Base-by-base conservation (phyloP, 1,284 basidiomycete genomes). In the Tetrapyrgos nigripes region DNA sequence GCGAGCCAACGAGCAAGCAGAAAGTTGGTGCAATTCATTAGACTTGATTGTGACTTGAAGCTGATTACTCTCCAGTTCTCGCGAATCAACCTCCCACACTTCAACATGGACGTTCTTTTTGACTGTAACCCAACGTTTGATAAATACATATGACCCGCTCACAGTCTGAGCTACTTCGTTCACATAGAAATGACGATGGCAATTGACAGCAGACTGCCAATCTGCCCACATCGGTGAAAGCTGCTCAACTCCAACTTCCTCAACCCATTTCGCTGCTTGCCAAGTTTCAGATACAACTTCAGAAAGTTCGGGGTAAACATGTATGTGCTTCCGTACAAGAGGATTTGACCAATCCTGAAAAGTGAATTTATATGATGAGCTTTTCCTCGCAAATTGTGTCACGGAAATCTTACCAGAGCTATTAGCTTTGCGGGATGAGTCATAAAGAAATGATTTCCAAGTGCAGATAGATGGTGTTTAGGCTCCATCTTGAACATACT, bases 341-440 rank as follows among this genome's bases (percentile, higher is more conserved):
- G 76, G 75, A 62, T 78, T 77, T 13, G 70, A 65, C 63, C 68
- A 77, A 48, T 77, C 74, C 75, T 77, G 37, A 40, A 40, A 40
- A 40, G 19, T 17, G 17, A n/a, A 17, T 33, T 33, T 8, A 40
- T 17, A 6, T 23, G n/a, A 8, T 23, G 47, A 4, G 10, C 8
- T 28, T 17, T 29, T 23, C 19, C 19, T n/a, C 43, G 17, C 55
- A 9, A 17, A 40, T 6, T 40, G 4, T n/a, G 6, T 40, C 4
- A 45, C n/a, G n/a, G n/a, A 52, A n/a, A n/a, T 33, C 66, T 23
- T 57, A 76, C 73, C 60, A 71, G 50, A 0, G 62, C 58, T 40
- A 75, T 28, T 9, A 70, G 50, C 21, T 66, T 57, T 9, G 57
- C 31, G 4, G 70, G 67, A 55, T 68, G 60, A 52, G 71, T 76